These are phyloP conservation scores for Hansenula lynferdii DNA, from an alignment of 1,139 yeast genomes.

Conservation along the genomic window DNA sequence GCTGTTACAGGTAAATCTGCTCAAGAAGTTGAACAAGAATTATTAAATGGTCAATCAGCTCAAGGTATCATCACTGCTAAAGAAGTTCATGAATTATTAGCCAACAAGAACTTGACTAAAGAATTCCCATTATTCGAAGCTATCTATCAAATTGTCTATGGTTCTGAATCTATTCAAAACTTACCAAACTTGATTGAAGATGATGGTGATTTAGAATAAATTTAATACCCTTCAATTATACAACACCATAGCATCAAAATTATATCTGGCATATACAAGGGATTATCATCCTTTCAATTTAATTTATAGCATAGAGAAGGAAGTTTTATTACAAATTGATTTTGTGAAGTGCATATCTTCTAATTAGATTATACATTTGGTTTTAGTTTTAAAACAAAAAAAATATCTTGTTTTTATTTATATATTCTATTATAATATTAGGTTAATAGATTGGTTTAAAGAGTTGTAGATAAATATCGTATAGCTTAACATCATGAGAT, in stretches of 20 bases:
- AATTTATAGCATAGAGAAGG: not conserved
- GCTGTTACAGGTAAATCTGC: slow-evolving; percentile 63
- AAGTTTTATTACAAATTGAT: not conserved
- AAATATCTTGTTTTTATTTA: not conserved
- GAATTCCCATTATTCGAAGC: slow-evolving; percentile 83
- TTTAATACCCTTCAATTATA: not conserved
- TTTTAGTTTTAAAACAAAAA: not conserved
- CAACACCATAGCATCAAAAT: not conserved
- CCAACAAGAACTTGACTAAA: slow-evolving; percentile 44
- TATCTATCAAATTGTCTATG: slow-evolving; percentile 71
- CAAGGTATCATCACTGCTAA: slow-evolving; percentile 81
- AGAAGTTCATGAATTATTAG: slow-evolving; percentile 77
- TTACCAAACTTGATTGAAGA: slow-evolving; percentile 52
- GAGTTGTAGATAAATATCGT: not conserved
- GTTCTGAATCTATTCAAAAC: slow-evolving; percentile 51
- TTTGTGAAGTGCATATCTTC: too few relatives aligned
- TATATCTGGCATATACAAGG: slow-evolving; percentile 1
- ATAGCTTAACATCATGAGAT: not conserved
- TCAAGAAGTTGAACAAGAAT: slow-evolving; percentile 67
- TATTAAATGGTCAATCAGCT: slow-evolving; percentile 83
- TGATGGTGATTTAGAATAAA: slow-evolving; percentile 8
- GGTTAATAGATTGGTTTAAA: not conserved
- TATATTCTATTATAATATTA: not conserved
- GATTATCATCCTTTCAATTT: not conserved
- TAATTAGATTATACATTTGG: not conserved